These are phyloP conservation scores for Domatiomyces catenatus DNA, from an alignment of 2,329 filamentous ascomycete species.

Conservation along the genomic window DNA sequence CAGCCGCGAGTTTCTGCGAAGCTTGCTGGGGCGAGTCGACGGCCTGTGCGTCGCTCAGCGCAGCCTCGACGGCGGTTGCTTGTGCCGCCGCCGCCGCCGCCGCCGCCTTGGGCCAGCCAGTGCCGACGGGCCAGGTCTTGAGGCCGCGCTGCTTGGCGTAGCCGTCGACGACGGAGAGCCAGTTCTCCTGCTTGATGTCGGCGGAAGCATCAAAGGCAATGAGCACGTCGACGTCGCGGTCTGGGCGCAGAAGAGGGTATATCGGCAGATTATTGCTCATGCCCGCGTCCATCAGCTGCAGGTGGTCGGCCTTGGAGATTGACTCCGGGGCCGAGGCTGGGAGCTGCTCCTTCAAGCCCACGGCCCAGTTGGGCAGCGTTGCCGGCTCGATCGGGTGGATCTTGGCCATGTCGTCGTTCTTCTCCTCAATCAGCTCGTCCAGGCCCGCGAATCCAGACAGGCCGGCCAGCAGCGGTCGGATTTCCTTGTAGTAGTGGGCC, in stretches of 20 bases:
- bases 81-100: constrained; percentile 35
- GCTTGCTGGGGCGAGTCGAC: constrained; percentile 45
- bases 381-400: constrained; percentile 92
- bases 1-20: constrained; percentile 47
- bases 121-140: constrained; percentile 84
- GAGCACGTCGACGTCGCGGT: constrained; percentile 74
- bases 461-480: constrained; percentile 64
- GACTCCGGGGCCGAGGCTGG: constrained; percentile 63
- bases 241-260: constrained; percentile 79
- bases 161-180: constrained; percentile 85
- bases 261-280: constrained; percentile 98
- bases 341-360: constrained; percentile 62
- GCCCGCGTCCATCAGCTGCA: constrained; percentile 86
- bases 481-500: constrained; percentile 89
- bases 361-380: constrained; percentile 73
- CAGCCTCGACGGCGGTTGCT: constrained; percentile 45
- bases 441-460: constrained; percentile 61
- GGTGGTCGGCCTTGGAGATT: constrained; percentile 54
- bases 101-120: constrained; percentile 68
- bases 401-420: constrained; percentile 71
- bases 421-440: constrained; percentile 67
- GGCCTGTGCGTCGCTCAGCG: constrained; percentile 55
- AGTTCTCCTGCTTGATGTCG: constrained; percentile 87
- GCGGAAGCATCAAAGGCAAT: constrained; percentile 90
- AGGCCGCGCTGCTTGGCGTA: constrained; percentile 81